Evolutionary conservation across 495 filamentous ascomycete genomes (phyloP).

Genomic region (Trichoderma asperelloides): DNA sequence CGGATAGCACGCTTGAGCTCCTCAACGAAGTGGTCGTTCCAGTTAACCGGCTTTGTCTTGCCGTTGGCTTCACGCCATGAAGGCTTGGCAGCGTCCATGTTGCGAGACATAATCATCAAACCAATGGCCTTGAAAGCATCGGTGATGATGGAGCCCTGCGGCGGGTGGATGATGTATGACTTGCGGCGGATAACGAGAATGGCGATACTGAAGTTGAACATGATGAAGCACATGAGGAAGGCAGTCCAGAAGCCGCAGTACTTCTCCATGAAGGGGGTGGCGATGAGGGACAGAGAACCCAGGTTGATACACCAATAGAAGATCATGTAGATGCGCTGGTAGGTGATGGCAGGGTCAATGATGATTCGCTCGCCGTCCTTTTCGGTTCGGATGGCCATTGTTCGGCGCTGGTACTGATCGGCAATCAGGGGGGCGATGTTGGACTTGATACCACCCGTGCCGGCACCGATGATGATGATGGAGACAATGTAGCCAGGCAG

Average conservation of each 20-base stretch:
- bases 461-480: slow-evolving; percentile 56
- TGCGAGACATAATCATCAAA: neutral
- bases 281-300: slow-evolving; percentile 43
- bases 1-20: slow-evolving; percentile 37
- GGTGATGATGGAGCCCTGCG: slow-evolving; percentile 54
- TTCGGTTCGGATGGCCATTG: slow-evolving; percentile 9
- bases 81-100: slow-evolving; percentile 3
- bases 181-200: slow-evolving; percentile 55
- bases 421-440: slow-evolving; percentile 54
- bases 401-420: slow-evolving; percentile 23
- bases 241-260: slow-evolving; percentile 74
- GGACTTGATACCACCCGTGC: slow-evolving; percentile 58
- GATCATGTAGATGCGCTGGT: slow-evolving; percentile 50
- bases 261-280: slow-evolving; percentile 59
- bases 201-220: slow-evolving; percentile 50
- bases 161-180: slow-evolving; percentile 48
- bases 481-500: slow-evolving; percentile 54
- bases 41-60: neutral
- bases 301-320: slow-evolving; percentile 68
- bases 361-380: slow-evolving; percentile 54
- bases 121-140: slow-evolving; percentile 36
- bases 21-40: slow-evolving; percentile 35
- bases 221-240: slow-evolving; percentile 49
- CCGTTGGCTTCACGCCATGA: neutral
- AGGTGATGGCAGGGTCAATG: slow-evolving; percentile 57